Base-by-base conservation (phyloP, 208 protist species). In the Crithidia expoeki region DNA sequence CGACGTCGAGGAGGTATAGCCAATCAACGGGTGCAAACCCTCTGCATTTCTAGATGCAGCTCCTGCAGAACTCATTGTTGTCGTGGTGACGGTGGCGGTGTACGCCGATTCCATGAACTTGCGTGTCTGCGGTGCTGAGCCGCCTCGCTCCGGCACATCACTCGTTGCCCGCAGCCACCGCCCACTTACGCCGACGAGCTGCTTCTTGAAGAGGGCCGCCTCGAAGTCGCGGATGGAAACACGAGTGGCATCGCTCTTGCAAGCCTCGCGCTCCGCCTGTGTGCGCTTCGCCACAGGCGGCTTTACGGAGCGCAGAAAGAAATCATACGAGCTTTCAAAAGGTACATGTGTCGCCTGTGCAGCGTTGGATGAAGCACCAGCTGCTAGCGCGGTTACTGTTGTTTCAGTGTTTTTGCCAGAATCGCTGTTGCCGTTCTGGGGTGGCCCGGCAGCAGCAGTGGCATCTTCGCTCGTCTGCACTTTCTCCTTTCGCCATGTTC, bases 281-380 rank as follows among this genome's bases (percentile, higher is more conserved):
- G 74, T 57, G 12, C 33, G 34, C 36, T 17, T 71, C 21, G 68
- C 23, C 49, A 67, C 38, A 49, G 78, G 68, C 11, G 74, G 74
- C 36, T 76, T 72, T 12, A 71, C 69, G 10, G 74, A 46, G 12
- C 80, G 66, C 34, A 94, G 64, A 44, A 89, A 88, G 53, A 81
- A 86, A 51, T 94, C 89, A 34, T 83, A 84, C 30, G 86, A 88
- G 68, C 84, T 91, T 44, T 91, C 84, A 28, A 81, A 81, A 9
- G 76, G 57, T 1, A 11, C 16, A 23, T 51, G 17, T 4, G 30
- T 38, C 12, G 59, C 23, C 51, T 17, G 50, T 16, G n/a, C 38
- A 0, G n/a, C 14, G 7, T 21, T 7, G 10, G 70, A 6, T 0
- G 58, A 66, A 17, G 32, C 9, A 16, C 16, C 60, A 0, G 50